Percentiles rank a stretch among this genome's conserved stretches.
Evolutionary conservation across 768 basidiomycete species (phyloP).

Genomic region (Suillus lakei): DNA sequence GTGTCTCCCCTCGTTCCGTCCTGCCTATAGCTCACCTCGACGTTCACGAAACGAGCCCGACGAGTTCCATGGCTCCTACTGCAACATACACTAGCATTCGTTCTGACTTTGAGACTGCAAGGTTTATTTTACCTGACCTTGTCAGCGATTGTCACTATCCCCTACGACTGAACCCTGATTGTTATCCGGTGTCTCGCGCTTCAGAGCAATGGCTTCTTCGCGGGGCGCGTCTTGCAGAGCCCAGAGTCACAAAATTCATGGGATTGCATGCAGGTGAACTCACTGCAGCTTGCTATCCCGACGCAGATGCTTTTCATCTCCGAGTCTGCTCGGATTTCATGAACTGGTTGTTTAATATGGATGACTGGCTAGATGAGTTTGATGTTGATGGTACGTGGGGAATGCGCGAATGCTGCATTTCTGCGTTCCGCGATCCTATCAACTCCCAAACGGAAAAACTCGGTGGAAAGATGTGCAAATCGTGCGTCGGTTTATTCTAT

Average conservation of each 20-base stretch:
- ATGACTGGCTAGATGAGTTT: constrained; percentile 39
- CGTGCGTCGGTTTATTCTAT: constrained; percentile 29
- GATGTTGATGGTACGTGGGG: constrained; percentile 35
- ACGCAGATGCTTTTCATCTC: constrained; percentile 51
- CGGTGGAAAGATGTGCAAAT: constrained; percentile 37
- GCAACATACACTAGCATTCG: constrained; percentile 21
- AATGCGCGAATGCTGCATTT: constrained; percentile 35
- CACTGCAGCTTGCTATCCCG: constrained; percentile 62
- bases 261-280: constrained; percentile 65
- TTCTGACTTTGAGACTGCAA: constrained; percentile 12
- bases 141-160: constrained; percentile 45
- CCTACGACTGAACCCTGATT: constrained; percentile 37
- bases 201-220: constrained; percentile 42
- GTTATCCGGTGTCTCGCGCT: constrained; percentile 39
- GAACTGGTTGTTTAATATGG: constrained; percentile 39
- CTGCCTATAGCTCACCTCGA: constrained; percentile 18
- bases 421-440: constrained; percentile 34
- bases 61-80: constrained; percentile 28
- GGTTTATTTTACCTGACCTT: constrained; percentile 47
- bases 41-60: background rate
- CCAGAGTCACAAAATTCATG: constrained; percentile 37
- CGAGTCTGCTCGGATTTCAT: constrained; percentile 66
- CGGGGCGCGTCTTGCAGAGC: constrained; percentile 20
- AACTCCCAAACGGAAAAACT: constrained; percentile 31
- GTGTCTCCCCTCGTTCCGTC: constrained; percentile 16